Conservation (phyloP, 768 basidiomycete species). For the Tylopilus sp. region DNA sequence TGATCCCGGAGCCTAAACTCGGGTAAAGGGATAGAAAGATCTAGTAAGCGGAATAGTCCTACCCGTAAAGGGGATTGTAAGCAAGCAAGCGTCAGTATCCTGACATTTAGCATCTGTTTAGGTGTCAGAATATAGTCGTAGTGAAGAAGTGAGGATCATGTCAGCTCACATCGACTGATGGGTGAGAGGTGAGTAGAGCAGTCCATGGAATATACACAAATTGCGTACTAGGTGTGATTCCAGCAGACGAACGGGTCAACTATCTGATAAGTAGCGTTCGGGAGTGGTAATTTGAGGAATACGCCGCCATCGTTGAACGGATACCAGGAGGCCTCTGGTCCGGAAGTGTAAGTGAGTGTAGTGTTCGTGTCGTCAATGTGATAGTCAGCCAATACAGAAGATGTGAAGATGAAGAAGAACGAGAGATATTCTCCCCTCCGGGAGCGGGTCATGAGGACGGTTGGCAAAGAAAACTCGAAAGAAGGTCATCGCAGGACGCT, state of each 20-base stretch:
- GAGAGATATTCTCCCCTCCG: not conserved
- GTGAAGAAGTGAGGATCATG: not conserved
- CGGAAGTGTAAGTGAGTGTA: conserved; percentile 21
- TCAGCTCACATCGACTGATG: conserved; percentile 18
- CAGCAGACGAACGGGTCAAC: conserved; percentile 23
- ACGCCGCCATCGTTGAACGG: conserved; percentile 9
- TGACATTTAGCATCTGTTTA: conserved; percentile 20
- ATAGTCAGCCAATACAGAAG: conserved; percentile 16
- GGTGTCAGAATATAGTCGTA: not conserved
- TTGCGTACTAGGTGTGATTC: conserved; percentile 23
- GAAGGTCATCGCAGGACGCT: not conserved
- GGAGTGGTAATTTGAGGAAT: conserved; percentile 15
- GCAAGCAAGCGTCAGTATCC: conserved; percentile 13
- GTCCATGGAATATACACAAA: not conserved
- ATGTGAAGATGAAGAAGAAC: conserved; percentile 1
- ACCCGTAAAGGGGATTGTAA: conserved; percentile 25
- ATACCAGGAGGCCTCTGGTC: conserved; percentile 23
- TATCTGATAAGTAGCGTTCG: conserved; percentile 17
- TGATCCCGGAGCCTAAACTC: conserved; percentile 20
- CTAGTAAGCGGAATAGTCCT: not conserved
- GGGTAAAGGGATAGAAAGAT: not conserved
- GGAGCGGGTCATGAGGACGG: not conserved
- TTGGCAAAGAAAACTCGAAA: too few species aligned
- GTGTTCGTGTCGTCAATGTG: conserved; percentile 24
- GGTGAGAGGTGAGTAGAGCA: not conserved